Conservation (phyloP, 768 basidiomycete species). For the Ramaria rubella region DNA sequence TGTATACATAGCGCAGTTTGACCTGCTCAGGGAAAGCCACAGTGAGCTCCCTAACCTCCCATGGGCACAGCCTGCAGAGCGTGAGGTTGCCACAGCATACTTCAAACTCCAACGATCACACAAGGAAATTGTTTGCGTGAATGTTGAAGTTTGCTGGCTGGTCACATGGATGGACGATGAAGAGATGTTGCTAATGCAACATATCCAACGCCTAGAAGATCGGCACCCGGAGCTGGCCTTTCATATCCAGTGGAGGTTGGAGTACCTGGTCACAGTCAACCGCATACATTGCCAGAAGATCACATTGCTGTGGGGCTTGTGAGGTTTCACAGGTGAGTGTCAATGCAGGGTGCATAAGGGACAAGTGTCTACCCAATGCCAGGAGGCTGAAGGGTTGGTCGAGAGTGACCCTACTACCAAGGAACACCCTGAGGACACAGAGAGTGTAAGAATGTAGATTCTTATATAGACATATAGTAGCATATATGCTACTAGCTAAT, state of each 20-base stretch:
- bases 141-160: slow-evolving; percentile 22
- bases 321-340: neutral
- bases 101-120: slow-evolving; percentile 17
- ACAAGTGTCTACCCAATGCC: neutral
- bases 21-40: slow-evolving; percentile 22
- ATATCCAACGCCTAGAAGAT: neutral
- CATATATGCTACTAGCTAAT: no score
- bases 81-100: slow-evolving; percentile 19
- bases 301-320: neutral
- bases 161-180: slow-evolving; percentile 23
- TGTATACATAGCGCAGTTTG: slow-evolving; percentile 26
- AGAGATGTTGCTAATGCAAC: slow-evolving; percentile 1
- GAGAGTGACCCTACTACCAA: neutral
- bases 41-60: slow-evolving; percentile 19
- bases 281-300: neutral
- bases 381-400: neutral
- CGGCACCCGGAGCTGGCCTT: neutral
- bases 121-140: slow-evolving; percentile 21
- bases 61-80: slow-evolving; percentile 22
- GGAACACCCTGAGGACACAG: no score
- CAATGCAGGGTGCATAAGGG: neutral
- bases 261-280: neutral
- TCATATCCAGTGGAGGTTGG: neutral
- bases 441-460: no score
- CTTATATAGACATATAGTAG: no score